phyloP scores from a whole-genome alignment of 495 filamentous ascomycete genomes.

The Penicillium pulvis region DNA sequence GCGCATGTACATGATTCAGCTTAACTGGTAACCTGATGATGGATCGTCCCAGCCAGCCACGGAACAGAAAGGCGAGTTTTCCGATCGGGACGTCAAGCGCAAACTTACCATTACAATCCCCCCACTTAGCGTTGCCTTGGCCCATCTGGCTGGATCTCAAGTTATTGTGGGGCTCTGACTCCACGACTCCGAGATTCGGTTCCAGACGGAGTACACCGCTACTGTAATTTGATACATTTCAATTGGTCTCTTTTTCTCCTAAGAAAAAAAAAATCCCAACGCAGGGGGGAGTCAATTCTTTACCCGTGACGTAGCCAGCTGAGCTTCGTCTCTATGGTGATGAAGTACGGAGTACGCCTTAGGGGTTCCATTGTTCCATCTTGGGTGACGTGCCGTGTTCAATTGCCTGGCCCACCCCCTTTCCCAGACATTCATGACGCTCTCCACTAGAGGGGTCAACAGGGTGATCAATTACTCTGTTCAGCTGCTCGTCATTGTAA shows the following conservation, averaged over 20 bases:
- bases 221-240: constrained; percentile 9
- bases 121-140: constrained; percentile 15
- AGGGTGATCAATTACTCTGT: constrained; percentile 29
- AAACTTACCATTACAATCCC: not conserved
- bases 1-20: not conserved
- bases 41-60: constrained; percentile 26
- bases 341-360: not conserved
- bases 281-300: not conserved
- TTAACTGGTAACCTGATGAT: constrained; percentile 6
- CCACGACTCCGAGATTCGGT: constrained; percentile 16
- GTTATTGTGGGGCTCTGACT: constrained; percentile 21
- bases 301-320: not conserved
- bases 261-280: not conserved
- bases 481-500: constrained; percentile 16
- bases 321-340: not conserved
- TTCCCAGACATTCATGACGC: constrained; percentile 11
- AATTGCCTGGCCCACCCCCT: constrained; percentile 23
- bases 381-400: constrained; percentile 19
- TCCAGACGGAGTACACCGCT: constrained; percentile 25
- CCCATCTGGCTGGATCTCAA: constrained; percentile 23
- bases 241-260: constrained; percentile 1
- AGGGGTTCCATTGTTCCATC: not conserved
- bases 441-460: constrained; percentile 10
- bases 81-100: constrained; percentile 12
- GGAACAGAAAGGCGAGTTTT: not conserved